A percentile compares a stretch with the other conserved stretches of the same genome.
Evolutionary conservation across 371 early-diverging fungal genomes (phyloP).

Genomic region (Circinella umbellata): DNA sequence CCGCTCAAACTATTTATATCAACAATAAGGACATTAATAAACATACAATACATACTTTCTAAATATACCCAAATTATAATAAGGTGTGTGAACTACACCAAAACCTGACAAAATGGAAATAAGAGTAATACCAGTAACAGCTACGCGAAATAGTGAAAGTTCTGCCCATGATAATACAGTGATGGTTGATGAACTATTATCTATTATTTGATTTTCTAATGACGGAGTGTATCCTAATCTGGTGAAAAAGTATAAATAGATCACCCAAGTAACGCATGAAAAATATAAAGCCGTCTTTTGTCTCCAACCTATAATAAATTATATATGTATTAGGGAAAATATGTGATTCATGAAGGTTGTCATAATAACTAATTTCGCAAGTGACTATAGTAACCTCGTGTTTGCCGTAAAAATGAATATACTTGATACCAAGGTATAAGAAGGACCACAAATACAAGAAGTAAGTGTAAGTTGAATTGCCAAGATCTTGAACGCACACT

Average conservation of each 20-base stretch:
- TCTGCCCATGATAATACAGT: conserved; percentile 52
- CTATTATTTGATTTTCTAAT: neutral
- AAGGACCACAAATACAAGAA: conserved; percentile 70
- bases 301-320: conserved; percentile 41
- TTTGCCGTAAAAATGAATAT: conserved; percentile 61
- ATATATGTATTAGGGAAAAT: conserved; percentile 11
- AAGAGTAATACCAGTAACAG: conserved; percentile 88
- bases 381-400: conserved; percentile 23
- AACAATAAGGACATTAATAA: neutral
- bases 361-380: neutral
- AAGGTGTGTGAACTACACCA: conserved; percentile 92
- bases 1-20: neutral
- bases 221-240: conserved; percentile 18
- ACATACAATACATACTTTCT: conserved; percentile 21
- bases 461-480: conserved; percentile 69
- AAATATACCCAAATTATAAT: conserved; percentile 52
- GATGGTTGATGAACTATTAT: neutral
- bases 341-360: too few relatives aligned
- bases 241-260: conserved; percentile 76
- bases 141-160: conserved; percentile 78
- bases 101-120: conserved; percentile 95
- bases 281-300: conserved; percentile 31
- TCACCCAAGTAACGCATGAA: conserved; percentile 53
- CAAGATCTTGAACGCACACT: conserved; percentile 79
- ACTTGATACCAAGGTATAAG: conserved; percentile 82